Base-by-base conservation (phyloP, 805 yeast genomes). In the Teunomyces barrocoloradensis region DNA sequence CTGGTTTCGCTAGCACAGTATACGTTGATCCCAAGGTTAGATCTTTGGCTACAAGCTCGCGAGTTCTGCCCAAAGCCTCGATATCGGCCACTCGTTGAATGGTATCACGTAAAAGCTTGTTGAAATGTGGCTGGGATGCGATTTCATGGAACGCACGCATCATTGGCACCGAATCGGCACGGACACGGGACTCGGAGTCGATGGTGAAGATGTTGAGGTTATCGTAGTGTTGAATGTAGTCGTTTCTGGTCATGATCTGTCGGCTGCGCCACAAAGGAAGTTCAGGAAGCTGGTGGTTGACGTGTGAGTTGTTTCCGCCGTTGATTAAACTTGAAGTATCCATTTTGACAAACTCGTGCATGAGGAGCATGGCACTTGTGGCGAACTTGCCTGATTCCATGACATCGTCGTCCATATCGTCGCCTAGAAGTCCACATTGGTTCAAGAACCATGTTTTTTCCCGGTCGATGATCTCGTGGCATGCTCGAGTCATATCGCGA, bases 71-170 rank as follows among this genome's bases (percentile, higher is more conserved):
- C 46, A 88, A 69, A 0, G 89, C 78, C 65, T 88, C 96, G 43
- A 88, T 88, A 21, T 82, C 92, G 3, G 79, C 75, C 2, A 88
- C 87, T 43, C 96, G 69, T 44, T 82, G 80, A 7, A 80, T 65
- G 0, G 92, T 84, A 43, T 84, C 87, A 13, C 78, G 75, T 25
- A 88, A 65, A 18, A 87, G 66, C 48, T 82, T 77, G 39, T 85
- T 83, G 53, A 88, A 88, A 6, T 85, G 87, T 0, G 88, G 86
- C 64, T 80, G 82, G 2, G 79, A 68, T 1, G 84, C 84, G 44
- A 88, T 85, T 59, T 88, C 95, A 49, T 86, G 80, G 61, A 88
- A 88, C 4, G 92, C 95, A 54, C 91, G 77, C 95, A 88, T 86
- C 95, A 88, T 87, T 1, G 92, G 91, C 2, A 86, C 85, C 6